A percentile compares a stretch with the other conserved stretches of the same genome.
Conservation (phyloP, 345 rosid genomes). For the Boechera divaricarpa region DNA sequence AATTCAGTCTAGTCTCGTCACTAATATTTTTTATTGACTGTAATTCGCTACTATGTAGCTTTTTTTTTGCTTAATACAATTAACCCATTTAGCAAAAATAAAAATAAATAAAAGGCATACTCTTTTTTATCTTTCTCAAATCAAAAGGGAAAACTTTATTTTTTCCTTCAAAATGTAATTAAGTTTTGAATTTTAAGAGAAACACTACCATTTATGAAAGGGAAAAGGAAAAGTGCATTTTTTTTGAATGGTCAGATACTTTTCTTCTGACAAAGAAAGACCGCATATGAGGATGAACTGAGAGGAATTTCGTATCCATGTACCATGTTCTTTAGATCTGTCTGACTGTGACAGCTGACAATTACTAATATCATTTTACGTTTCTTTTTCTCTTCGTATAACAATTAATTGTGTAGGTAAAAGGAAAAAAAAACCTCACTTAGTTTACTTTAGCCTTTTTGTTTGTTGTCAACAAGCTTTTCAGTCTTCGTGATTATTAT, state of each 20-base stretch:
- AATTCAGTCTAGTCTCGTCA: no score
- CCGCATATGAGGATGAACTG: slow-evolving; percentile 17
- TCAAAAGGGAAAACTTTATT: no score
- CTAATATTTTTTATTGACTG: no score
- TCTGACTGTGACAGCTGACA: slow-evolving; percentile 28
- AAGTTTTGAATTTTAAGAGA: no score
- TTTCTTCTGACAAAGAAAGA: slow-evolving; percentile 24
- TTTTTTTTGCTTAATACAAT: no score
- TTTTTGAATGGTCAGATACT: slow-evolving; percentile 15
- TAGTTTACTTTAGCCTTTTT: background rate
- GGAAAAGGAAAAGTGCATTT: no score
- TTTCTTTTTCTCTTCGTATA: slow-evolving; percentile 2
- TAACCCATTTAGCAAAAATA: no score
- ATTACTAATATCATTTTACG: background rate
- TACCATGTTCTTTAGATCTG: slow-evolving; percentile 39
- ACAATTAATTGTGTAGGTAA: background rate
- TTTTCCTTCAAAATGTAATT: no score
- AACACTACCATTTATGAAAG: no score
- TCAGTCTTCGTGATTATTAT: background rate
- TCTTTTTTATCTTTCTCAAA: no score
- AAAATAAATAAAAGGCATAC: no score
- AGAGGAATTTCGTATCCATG: slow-evolving; percentile 40
- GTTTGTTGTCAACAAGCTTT: background rate
- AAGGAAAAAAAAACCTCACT: background rate
- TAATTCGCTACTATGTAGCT: no score